A percentile compares a stretch with the other conserved stretches of the same genome.
These are phyloP conservation scores for Dianthus caryophyllus DNA, from an alignment of 148 eudicot species.

Conservation along the genomic window DNA sequence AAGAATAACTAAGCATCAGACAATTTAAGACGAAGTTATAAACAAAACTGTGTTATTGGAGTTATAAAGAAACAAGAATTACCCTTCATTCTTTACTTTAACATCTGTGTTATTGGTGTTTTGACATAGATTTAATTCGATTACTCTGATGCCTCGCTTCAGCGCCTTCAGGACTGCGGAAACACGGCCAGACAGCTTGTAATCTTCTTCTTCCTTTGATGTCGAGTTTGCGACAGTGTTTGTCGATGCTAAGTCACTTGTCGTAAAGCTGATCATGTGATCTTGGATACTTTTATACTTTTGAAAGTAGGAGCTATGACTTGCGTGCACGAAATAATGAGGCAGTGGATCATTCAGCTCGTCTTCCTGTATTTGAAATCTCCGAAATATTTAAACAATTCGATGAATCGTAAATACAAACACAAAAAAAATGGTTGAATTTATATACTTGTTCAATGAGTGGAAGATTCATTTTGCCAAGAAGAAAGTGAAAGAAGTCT, in stretches of 20 bases:
- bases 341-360: slow-evolving; percentile 38
- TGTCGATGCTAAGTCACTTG: background rate
- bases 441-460: slow-evolving; percentile 14
- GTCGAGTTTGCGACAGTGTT: background rate
- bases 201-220: background rate
- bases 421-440: background rate
- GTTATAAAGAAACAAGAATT: background rate
- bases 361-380: slow-evolving; percentile 28
- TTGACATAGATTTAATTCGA: slow-evolving; percentile 53
- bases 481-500: slow-evolving; percentile 43
- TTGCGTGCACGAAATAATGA: slow-evolving; percentile 51
- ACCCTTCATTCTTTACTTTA: slow-evolving; percentile 49
- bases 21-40: no score
- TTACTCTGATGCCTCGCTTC: slow-evolving; percentile 42
- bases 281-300: background rate
- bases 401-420: background rate
- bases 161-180: slow-evolving; percentile 37
- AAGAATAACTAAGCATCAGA: no score
- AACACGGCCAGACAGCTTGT: background rate
- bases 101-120: slow-evolving; percentile 23
- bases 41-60: background rate
- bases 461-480: slow-evolving; percentile 35
- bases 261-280: no score
- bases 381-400: background rate
- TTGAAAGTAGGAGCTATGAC: slow-evolving; percentile 44